phyloP scores from a whole-genome alignment of 441 rosid species.

The Gossypium aridum region DNA sequence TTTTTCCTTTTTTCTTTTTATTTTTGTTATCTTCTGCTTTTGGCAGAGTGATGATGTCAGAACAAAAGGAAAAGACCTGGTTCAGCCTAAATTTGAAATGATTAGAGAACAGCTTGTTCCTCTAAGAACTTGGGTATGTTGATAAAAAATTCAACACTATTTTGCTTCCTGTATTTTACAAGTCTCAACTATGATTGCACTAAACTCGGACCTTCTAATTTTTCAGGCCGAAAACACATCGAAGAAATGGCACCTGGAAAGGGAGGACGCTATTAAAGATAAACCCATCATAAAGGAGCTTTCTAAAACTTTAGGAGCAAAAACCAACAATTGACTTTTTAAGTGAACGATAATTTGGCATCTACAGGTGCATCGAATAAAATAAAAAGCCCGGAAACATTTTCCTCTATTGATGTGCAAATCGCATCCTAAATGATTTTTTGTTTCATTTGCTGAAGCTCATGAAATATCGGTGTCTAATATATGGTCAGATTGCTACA shows the following conservation, averaged over 20 bases:
- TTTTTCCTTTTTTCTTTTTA: background rate
- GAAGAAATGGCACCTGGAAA: slow-evolving; percentile 61
- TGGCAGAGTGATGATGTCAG: slow-evolving; percentile 56
- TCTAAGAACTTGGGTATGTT: slow-evolving; percentile 66
- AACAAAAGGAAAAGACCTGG: slow-evolving; percentile 47
- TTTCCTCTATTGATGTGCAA: background rate
- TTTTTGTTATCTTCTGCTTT: background rate
- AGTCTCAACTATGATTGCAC: background rate
- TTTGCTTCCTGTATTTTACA: background rate
- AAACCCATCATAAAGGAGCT: slow-evolving; percentile 63
- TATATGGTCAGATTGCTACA: background rate
- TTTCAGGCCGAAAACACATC: slow-evolving; percentile 54
- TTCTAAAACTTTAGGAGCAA: slow-evolving; percentile 51
- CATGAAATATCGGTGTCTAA: background rate
- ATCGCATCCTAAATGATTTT: background rate
- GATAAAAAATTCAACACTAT: background rate
- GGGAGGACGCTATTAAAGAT: slow-evolving; percentile 42
- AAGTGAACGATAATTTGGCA: background rate
- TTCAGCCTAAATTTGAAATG: slow-evolving; percentile 52
- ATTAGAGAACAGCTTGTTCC: slow-evolving; percentile 58
- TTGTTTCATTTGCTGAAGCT: background rate
- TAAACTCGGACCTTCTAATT: slow-evolving; percentile 14
- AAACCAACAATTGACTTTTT: slow-evolving; percentile 25
- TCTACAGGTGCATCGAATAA: background rate
- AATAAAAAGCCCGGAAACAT: background rate